Evolutionary conservation across 371 early-diverging fungal genomes (phyloP).

Genomic region (Mycotypha africana): DNA sequence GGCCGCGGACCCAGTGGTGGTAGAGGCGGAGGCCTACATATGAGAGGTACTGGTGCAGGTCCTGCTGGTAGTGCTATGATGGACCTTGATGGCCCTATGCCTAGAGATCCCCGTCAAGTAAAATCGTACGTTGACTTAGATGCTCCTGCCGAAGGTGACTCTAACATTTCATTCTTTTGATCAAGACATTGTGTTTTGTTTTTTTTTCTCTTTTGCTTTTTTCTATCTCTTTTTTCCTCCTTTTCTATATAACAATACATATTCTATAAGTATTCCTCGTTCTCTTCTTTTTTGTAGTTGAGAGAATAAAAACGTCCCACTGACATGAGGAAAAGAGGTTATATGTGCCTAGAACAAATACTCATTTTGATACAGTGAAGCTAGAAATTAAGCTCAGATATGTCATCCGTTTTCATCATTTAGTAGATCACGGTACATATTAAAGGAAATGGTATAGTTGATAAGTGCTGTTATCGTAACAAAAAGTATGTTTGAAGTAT

Average conservation of each 20-base stretch:
- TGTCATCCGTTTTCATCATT: too few species aligned
- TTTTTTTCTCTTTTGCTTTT: slow-evolving; percentile 17
- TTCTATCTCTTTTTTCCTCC: neutral
- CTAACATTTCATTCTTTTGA: slow-evolving; percentile 52
- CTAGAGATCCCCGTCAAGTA: slow-evolving; percentile 67
- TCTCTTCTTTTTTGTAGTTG: too few species aligned
- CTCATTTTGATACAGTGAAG: too few species aligned
- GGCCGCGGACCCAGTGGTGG: too few species aligned
- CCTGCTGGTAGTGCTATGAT: slow-evolving; percentile 14
- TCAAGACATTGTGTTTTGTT: neutral
- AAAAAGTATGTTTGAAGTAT: too few species aligned
- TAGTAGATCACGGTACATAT: too few species aligned
- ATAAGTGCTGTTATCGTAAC: too few species aligned
- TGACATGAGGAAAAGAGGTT: too few species aligned
- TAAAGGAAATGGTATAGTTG: too few species aligned
- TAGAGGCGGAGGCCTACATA: slow-evolving; percentile 6
- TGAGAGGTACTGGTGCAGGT: neutral
- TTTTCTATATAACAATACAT: neutral
- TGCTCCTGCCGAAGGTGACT: slow-evolving; percentile 82
- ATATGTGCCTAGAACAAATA: too few species aligned
- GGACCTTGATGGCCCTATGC: slow-evolving; percentile 31
- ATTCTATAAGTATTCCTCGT: neutral
- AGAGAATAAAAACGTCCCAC: too few species aligned
- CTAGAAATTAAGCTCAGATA: too few species aligned
- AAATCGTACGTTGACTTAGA: slow-evolving; percentile 87